Evolutionary conservation across 1,284 basidiomycete species (phyloP), one percentile per base, ranked within the genome.

Genomic region (Kwoniella shivajii): DNA sequence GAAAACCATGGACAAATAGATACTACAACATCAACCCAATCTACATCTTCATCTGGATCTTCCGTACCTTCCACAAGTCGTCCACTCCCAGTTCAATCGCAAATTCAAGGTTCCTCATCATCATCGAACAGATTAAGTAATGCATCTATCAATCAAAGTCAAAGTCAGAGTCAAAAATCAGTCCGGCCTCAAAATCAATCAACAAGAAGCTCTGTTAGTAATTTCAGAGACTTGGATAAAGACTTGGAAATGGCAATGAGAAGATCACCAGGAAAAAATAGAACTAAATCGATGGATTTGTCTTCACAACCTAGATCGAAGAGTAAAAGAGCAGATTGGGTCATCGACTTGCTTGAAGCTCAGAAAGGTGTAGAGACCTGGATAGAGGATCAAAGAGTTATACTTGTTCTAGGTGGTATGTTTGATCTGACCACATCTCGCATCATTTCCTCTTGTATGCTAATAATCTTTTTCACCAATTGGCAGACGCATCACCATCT

Each of bases 371-470:
- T 61, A 5, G 65, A 68, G 6, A 48, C 48, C 14, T 74, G 72
- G 72, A 38, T 34, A 9, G 55, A 63, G 10, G 36, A 52, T 10
- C 58, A 61, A 6, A 54, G 72, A 10, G 66, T 72, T 7, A 59
- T 74, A 3, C 50, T 74, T 6, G 57, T 71, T 18, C 57, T 74
- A 30, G 72, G 72, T 33, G 54, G 72, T 74, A 50, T 63, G 65
- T 67, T 9, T 11, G 1, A 16, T 36, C 22, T 33, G 13, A 18
- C 36, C 29, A 14, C 45, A 45, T 30, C 49, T 29, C 36, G n/a
- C 26, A 39, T 39, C 37, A 20, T 5, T 26, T 20, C 39, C 16
- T 18, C n/a, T 30, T 30, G 2, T 27, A 37, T 46, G 41, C 34
- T 14, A 34, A 43, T 54, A 31, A 47, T 43, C 16, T 16, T 43